phyloP scores from a whole-genome alignment of 139 green algal genomes.

The Pleodorina starrii region DNA sequence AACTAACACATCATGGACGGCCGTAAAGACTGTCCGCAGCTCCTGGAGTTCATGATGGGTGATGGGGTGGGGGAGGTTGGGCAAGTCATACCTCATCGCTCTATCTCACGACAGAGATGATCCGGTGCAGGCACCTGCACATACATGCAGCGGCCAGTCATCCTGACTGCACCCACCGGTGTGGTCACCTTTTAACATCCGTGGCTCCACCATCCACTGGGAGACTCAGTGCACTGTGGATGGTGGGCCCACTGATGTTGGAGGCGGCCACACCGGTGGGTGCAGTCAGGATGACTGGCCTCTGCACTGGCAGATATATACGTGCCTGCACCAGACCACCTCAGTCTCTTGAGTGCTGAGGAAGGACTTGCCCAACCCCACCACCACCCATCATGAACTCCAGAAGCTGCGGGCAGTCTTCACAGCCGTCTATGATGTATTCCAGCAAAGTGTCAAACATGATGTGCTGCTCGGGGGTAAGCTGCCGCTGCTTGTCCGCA shows the following conservation, averaged over 20 bases:
- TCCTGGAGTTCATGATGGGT: too few species aligned
- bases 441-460: neutral
- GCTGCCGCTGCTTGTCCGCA: neutral
- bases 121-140: too few species aligned
- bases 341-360: neutral
- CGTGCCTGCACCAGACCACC: neutral
- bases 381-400: constrained; percentile 5
- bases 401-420: constrained; percentile 4
- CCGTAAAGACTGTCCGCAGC: too few species aligned
- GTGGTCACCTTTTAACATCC: too few species aligned
- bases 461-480: constrained; percentile 13
- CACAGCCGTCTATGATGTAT: neutral
- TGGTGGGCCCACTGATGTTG: constrained; percentile 1
- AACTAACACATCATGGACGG: too few species aligned
- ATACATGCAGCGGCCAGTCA: too few species aligned
- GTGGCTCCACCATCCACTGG: too few species aligned
- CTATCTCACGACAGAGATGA: too few species aligned
- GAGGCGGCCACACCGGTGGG: constrained; percentile 13
- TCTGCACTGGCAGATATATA: neutral
- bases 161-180: too few species aligned
- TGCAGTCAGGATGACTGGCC: constrained; percentile 13
- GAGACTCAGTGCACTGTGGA: constrained; percentile 2
- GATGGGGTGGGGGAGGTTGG: too few species aligned
- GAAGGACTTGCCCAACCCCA: constrained; percentile 3
- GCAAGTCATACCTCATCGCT: too few species aligned